These are phyloP conservation scores for Fragilaria radians DNA, from an alignment of 108 stramenopile species.

Conservation along the genomic window DNA sequence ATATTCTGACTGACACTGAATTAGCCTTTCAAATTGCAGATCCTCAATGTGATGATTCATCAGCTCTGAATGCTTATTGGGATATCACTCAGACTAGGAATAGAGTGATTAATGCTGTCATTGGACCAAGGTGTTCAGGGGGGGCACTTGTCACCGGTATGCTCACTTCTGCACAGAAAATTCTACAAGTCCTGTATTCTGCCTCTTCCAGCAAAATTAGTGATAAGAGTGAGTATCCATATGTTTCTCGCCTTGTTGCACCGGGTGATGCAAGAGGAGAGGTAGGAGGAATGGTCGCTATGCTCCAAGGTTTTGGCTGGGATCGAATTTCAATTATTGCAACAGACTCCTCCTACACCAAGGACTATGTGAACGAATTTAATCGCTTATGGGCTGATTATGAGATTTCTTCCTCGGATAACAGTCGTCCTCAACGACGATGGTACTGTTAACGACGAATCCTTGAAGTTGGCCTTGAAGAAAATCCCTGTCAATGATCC, in stretches of 20 bases:
- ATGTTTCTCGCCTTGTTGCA: conserved; percentile 9
- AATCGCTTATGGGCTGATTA: not conserved
- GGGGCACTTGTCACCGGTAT: not conserved
- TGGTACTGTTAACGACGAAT: too few species aligned
- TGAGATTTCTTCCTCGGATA: not conserved
- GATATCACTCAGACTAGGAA: not conserved
- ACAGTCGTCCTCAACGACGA: too few species aligned
- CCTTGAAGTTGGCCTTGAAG: not conserved
- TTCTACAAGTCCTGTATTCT: not conserved
- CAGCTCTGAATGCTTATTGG: conserved; percentile 12
- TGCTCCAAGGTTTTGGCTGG: conserved; percentile 11
- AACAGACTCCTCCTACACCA: conserved; percentile 12
- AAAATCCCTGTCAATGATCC: conserved; percentile 6
- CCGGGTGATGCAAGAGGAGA: conserved; percentile 8
- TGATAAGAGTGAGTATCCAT: conserved; percentile 9
- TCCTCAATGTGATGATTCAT: conserved; percentile 9
- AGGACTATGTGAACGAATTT: conserved; percentile 3
- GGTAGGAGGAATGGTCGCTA: conserved; percentile 5
- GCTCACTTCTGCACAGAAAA: not conserved
- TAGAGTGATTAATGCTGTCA: conserved; percentile 1
- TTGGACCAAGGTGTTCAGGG: conserved; percentile 12
- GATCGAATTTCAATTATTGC: conserved; percentile 7
- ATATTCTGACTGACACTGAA: conserved; percentile 5
- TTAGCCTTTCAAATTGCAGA: too few species aligned
- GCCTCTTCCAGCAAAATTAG: conserved; percentile 1